These are phyloP conservation scores for Rosa lucieae DNA, from an alignment of 306 rosid species.

Conservation along the genomic window DNA sequence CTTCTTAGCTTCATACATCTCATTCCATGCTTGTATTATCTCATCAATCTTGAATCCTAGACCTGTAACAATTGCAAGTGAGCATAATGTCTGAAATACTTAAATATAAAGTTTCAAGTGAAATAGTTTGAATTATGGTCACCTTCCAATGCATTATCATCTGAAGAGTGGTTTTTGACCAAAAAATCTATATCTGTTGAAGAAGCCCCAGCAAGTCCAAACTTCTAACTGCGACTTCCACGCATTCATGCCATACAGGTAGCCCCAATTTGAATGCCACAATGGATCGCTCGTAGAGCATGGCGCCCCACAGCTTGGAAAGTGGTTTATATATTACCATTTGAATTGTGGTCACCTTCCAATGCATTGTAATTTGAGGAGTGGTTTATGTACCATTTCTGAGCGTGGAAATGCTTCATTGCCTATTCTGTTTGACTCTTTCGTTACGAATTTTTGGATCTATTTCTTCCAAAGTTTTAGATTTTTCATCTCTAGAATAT, in stretches of 20 bases:
- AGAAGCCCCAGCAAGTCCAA: conserved; percentile 86
- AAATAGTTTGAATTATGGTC: conserved; percentile 19
- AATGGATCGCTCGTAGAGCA: conserved; percentile 83
- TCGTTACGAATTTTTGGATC: not conserved
- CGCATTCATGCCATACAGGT: conserved; percentile 73
- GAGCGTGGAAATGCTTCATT: too few relatives aligned
- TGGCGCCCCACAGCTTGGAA: conserved; percentile 62
- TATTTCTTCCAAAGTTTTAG: not conserved
- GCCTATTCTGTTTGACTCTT: not conserved
- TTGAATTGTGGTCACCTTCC: conserved; percentile 49
- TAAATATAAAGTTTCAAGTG: conserved; percentile 4
- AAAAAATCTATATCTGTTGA: conserved; percentile 70
- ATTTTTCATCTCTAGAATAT: not conserved
- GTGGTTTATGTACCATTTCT: conserved; percentile 36
- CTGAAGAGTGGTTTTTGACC: conserved; percentile 84
- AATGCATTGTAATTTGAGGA: conserved; percentile 57
- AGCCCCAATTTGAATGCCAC: conserved; percentile 70
- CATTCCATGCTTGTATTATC: conserved; percentile 85
- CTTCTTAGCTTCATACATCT: conserved; percentile 82
- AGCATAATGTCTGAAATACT: conserved; percentile 5
- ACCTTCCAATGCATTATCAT: conserved; percentile 61
- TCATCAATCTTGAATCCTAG: conserved; percentile 76
- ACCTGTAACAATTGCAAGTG: conserved; percentile 43
- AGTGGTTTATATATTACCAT: not conserved
- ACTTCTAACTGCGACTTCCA: conserved; percentile 72